These are phyloP conservation scores for Komagataella mondaviorum DNA, from an alignment of 805 yeast genomes.

Conservation along the genomic window DNA sequence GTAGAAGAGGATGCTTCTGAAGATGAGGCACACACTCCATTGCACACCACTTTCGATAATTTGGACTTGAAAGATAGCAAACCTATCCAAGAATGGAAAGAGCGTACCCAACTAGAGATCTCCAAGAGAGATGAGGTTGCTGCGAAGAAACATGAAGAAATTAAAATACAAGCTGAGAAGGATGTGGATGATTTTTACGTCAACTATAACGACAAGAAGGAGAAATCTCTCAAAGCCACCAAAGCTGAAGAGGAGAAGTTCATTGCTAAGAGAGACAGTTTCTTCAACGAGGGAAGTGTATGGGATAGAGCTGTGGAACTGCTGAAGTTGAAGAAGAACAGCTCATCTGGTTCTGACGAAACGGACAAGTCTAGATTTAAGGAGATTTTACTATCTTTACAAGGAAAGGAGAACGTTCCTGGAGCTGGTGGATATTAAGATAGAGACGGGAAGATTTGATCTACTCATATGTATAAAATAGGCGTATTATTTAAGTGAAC, in stretches of 20 bases:
- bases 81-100: conserved; percentile 66
- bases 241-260: conserved; percentile 59
- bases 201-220: conserved; percentile 75
- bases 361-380: conserved; percentile 43
- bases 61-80: conserved; percentile 35
- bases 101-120: conserved; percentile 67
- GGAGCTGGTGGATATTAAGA: conserved; percentile 40
- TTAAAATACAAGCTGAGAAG: conserved; percentile 64
- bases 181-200: conserved; percentile 89
- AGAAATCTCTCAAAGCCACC: conserved; percentile 48
- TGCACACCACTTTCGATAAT: conserved; percentile 19
- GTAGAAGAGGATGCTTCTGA: conserved; percentile 4
- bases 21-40: conserved; percentile 1
- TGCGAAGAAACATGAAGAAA: conserved; percentile 45
- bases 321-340: conserved; percentile 17
- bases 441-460: background rate
- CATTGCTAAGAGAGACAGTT: conserved; percentile 60
- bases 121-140: conserved; percentile 66
- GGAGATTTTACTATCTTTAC: conserved; percentile 34
- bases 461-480: background rate
- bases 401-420: conserved; percentile 40
- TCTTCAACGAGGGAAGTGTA: conserved; percentile 31
- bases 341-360: conserved; percentile 18
- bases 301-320: conserved; percentile 46
- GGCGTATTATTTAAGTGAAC: background rate